Conservation (phyloP, 805 yeast species). For the Wickerhamiella azyma region DNA sequence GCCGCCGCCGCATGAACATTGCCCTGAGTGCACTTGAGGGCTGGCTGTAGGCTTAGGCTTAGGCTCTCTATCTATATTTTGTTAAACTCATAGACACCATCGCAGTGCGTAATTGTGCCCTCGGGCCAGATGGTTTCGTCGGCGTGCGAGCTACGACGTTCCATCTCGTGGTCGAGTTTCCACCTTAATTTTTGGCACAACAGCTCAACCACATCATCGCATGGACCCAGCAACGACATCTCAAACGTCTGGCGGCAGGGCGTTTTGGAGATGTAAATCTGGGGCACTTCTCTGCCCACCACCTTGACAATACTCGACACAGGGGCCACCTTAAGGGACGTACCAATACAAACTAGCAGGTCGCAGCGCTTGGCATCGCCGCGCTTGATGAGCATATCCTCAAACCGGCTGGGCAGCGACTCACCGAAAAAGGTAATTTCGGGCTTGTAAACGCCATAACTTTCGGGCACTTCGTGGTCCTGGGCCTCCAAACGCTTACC, state of each 20-base stretch:
- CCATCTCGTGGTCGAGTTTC: slow-evolving; percentile 45
- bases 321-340: slow-evolving; percentile 85
- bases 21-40: slow-evolving; percentile 85
- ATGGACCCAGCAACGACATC: slow-evolving; percentile 57
- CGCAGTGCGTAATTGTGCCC: slow-evolving; percentile 18
- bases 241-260: slow-evolving; percentile 71
- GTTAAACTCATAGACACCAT: slow-evolving; percentile 20
- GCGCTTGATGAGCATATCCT: slow-evolving; percentile 31
- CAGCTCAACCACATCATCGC: slow-evolving; percentile 69
- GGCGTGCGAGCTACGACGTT: slow-evolving; percentile 23
- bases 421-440: slow-evolving; percentile 90
- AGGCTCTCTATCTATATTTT: too few relatives aligned
- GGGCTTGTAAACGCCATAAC: slow-evolving; percentile 79
- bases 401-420: slow-evolving; percentile 57
- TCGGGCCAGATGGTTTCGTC: slow-evolving; percentile 14
- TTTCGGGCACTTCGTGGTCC: slow-evolving; percentile 23
- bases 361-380: slow-evolving; percentile 61
- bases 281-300: slow-evolving; percentile 64
- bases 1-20: slow-evolving; percentile 61
- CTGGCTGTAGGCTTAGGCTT: too few relatives aligned
- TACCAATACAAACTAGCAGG: slow-evolving; percentile 71
- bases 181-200: slow-evolving; percentile 45
- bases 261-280: slow-evolving; percentile 64
- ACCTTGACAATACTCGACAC: slow-evolving; percentile 76
- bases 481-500: slow-evolving; percentile 26